Conservation (phyloP, 352 stramenopile genomes). For the Nothophytophthora sp. region DNA sequence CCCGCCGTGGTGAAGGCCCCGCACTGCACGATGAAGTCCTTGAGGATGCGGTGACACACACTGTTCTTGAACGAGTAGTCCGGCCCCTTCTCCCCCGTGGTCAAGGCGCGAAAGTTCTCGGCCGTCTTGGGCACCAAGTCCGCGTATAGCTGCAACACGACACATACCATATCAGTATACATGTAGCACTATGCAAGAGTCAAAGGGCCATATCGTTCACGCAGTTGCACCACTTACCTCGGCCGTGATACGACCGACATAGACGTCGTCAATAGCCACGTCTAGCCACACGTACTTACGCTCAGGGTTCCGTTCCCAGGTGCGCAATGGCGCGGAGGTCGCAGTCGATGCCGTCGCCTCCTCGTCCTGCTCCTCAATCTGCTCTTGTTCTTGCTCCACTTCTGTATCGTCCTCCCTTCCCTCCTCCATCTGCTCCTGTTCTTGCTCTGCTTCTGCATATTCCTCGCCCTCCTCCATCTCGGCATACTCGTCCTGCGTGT, state of each 20-base stretch:
- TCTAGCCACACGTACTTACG: conserved; percentile 89
- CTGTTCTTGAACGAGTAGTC: conserved; percentile 97
- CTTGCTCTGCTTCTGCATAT: conserved; percentile 1
- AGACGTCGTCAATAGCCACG: conserved; percentile 74
- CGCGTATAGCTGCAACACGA: conserved; percentile 93
- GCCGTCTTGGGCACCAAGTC: conserved; percentile 97
- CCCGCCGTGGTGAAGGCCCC: conserved; percentile 95
- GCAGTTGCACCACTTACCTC: no score
- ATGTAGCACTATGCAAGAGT: no score
- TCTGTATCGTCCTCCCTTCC: no score
- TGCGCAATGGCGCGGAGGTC: no score
- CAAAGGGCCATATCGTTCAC: no score
- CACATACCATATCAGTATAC: no score
- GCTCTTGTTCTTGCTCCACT: no score
- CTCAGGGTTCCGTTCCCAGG: conserved; percentile 49
- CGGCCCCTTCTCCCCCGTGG: conserved; percentile 94
- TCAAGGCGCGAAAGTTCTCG: conserved; percentile 97
- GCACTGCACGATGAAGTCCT: conserved; percentile 98
- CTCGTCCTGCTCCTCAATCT: no score
- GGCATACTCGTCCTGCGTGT: no score
- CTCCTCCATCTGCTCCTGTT: no score
- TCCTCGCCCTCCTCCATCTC: neutral
- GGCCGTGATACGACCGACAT: conserved; percentile 68
- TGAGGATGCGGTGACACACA: conserved; percentile 98
- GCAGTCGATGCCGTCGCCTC: no score